Evolutionary conservation across 2,329 filamentous ascomycete genomes (phyloP).

Genomic region (Teratosphaeria zuluensis): DNA sequence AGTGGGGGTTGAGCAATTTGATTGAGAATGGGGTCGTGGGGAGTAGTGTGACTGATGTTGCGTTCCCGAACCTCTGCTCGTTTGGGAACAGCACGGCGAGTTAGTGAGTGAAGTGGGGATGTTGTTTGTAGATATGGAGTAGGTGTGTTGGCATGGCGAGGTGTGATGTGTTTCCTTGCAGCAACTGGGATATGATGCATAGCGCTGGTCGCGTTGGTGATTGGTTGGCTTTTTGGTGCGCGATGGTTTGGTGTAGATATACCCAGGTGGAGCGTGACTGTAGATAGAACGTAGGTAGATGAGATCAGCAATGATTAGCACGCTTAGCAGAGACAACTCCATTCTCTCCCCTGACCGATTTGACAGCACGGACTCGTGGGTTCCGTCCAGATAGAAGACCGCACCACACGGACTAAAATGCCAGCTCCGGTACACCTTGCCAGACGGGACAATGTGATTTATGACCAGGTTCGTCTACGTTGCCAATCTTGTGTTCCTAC

Average conservation of each 20-base stretch:
- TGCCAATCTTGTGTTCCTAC: too few species aligned
- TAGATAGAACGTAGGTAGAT: background rate
- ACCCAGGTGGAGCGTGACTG: background rate
- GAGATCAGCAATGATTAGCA: background rate
- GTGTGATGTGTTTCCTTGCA: too few species aligned
- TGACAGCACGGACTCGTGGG: too few species aligned
- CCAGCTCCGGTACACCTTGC: too few species aligned
- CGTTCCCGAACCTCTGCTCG: conserved; percentile 18
- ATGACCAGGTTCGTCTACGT: too few species aligned
- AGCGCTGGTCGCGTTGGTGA: background rate
- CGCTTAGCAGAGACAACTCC: too few species aligned
- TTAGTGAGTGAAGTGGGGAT: background rate
- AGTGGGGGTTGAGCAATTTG: conserved; percentile 34
- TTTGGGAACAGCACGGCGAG: background rate
- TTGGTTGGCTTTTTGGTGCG: background rate
- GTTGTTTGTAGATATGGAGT: background rate
- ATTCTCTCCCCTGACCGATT: too few species aligned
- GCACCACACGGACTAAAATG: too few species aligned
- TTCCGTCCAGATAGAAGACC: too few species aligned
- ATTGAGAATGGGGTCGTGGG: conserved; percentile 32
- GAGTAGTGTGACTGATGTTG: conserved; percentile 25
- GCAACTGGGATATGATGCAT: background rate
- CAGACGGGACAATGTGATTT: too few species aligned
- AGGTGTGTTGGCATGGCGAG: background rate
- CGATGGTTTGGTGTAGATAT: background rate